These are phyloP conservation scores for Colletotrichum sp. DNA, from an alignment of 2,329 filamentous ascomycete genomes.

Conservation along the genomic window DNA sequence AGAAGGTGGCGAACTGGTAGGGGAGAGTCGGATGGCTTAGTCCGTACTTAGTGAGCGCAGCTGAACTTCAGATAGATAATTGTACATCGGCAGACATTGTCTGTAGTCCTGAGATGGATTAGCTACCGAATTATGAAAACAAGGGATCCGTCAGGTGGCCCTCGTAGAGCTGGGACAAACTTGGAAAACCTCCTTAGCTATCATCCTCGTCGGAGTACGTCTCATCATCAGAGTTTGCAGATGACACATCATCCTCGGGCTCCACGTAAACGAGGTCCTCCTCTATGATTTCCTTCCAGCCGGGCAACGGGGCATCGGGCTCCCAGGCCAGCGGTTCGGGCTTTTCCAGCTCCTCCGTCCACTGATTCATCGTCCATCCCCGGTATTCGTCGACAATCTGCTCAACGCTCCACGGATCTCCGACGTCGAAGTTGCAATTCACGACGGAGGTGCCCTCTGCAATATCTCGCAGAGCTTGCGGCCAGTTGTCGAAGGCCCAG, in stretches of 20 bases:
- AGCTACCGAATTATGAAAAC: neutral
- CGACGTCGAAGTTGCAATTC: neutral
- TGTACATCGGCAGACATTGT: accelerated
- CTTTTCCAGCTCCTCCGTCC: neutral
- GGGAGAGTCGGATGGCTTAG: neutral
- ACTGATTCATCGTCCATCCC: neutral
- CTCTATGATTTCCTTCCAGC: neutral
- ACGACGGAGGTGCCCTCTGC: neutral
- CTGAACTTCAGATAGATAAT: accelerated
- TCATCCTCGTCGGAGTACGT: neutral
- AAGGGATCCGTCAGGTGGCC: neutral
- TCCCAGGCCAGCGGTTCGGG: accelerated
- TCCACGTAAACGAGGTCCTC: neutral
- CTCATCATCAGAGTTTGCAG: neutral
- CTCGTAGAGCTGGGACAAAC: neutral
- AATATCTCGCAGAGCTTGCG: neutral
- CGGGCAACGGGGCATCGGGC: neutral
- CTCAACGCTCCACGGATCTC: neutral
- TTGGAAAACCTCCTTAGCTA: neutral
- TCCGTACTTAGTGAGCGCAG: neutral
- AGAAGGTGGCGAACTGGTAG: conserved; percentile 38
- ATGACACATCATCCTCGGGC: neutral
- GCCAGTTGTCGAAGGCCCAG: neutral
- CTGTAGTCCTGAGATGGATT: neutral
- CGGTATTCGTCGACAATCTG: neutral